A percentile compares a stretch with the other conserved stretches of the same genome.
These are phyloP conservation scores for Dactylonectria macrodidyma DNA, from an alignment of 2,329 filamentous ascomycete genomes.

Conservation along the genomic window DNA sequence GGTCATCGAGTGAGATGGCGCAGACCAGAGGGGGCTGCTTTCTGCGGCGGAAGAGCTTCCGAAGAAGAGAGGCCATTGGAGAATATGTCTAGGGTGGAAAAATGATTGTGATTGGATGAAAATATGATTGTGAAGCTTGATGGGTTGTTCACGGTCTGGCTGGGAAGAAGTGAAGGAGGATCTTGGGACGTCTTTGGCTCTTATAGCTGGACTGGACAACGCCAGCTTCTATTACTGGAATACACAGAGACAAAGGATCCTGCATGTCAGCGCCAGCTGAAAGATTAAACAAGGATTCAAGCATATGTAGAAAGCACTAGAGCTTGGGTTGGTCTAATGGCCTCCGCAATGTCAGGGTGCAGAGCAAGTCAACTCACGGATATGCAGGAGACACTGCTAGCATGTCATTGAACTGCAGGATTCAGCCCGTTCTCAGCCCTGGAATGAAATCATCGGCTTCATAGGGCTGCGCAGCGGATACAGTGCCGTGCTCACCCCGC, in stretches of 20 bases:
- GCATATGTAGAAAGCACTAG: not conserved
- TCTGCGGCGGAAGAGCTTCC: constrained; percentile 51
- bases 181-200: not conserved
- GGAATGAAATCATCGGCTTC: not conserved
- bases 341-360: too few species aligned
- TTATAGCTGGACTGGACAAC: not conserved
- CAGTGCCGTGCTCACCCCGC: not conserved
- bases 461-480: not conserved
- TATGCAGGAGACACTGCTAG: not conserved
- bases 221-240: not conserved
- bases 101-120: not conserved
- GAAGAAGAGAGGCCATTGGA: constrained; percentile 31
- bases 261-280: constrained; percentile 3
- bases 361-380: not conserved
- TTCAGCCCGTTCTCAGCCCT: not conserved
- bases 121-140: too few species aligned
- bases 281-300: not conserved
- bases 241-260: not conserved
- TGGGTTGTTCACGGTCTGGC: not conserved
- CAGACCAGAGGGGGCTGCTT: constrained; percentile 52
- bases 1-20: constrained; percentile 47
- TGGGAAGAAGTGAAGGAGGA: not conserved
- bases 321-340: not conserved
- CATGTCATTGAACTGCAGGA: not conserved
- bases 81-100: not conserved